Base-by-base conservation (phyloP, 2,329 filamentous ascomycete species). In the Cladosporium sp. region DNA sequence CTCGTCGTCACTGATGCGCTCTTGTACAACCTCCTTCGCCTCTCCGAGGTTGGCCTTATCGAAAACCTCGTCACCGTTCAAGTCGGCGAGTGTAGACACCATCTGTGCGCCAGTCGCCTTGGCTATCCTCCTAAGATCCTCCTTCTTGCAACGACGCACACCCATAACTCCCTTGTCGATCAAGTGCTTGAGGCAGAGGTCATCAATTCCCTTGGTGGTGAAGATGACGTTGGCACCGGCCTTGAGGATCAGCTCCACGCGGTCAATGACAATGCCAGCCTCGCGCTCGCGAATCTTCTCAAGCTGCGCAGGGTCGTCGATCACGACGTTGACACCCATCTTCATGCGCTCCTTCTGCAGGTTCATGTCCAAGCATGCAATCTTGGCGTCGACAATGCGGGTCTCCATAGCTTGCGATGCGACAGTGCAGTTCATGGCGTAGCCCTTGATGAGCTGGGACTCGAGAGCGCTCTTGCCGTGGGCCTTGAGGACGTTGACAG, bases 331-430 rank as follows among this genome's bases (percentile, higher is more conserved):
- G 67, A 99, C 95, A 71, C 95, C 95, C 66, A 99, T 84, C 86
- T 99, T 98, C 95, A 99, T 98, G 72, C 94, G 88, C 84, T 98
- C 94, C 84, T 99, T 99, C 77, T 98, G 94, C 74, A 99, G 80
- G 81, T 99, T 99, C 88, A 99, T 98, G 78, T 99, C 95, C 67
- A 99, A 81, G 74, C 94, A 90, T 58, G 95, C 95, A 79, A 99
- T 99, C 84, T 96, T 98, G 71, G 95, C 95, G 79, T 98, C 93
- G 61, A 87, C 87, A 77, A 99, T 88, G 73, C 91, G 88, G 32
- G 95, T 99, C 74, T 88, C 92, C 95, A 99, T 99, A 54, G 95
- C 95, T 80, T 99, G 95, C 65, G 93, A 97, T 63, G 95, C 95
- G 66, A 99, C 93, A 43, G 95, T 99, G 85, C 95, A 99, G 86